phyloP scores from a whole-genome alignment of 768 basidiomycete genomes.

The Xerocomellus amylosporus region DNA sequence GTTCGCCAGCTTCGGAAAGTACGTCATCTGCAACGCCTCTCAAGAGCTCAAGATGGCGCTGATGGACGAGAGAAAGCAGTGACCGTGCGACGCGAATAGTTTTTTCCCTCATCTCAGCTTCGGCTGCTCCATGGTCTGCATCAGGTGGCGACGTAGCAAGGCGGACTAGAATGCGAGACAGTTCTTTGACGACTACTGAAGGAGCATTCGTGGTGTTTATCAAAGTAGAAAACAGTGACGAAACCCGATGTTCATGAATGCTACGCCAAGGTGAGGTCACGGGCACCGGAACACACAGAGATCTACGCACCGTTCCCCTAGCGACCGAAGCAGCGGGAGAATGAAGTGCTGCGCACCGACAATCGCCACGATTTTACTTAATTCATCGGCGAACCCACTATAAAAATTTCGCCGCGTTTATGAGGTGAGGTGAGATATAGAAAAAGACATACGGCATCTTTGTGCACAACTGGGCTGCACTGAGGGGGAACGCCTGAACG shows the following conservation, averaged over 20 bases:
- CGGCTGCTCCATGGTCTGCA: not conserved
- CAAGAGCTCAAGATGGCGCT: constrained; percentile 57
- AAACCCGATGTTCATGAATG: constrained; percentile 30
- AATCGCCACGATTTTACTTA: constrained; percentile 44
- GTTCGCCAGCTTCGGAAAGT: constrained; percentile 23
- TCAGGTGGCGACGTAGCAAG: constrained; percentile 12
- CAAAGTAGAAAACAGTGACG: constrained; percentile 29
- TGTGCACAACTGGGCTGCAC: constrained; percentile 40
- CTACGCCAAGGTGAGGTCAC: constrained; percentile 20
- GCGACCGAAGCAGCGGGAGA: constrained; percentile 45
- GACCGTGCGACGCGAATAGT: constrained; percentile 18
- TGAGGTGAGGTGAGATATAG: not conserved
- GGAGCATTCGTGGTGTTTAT: constrained; percentile 28
- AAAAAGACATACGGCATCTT: constrained; percentile 47
- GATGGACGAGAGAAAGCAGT: constrained; percentile 59
- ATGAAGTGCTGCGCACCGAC: constrained; percentile 56
- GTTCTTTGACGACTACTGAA: constrained; percentile 17
- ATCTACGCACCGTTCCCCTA: constrained; percentile 41
- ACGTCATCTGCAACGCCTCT: constrained; percentile 40
- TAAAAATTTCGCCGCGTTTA: not conserved
- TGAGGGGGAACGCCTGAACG: constrained; percentile 44
- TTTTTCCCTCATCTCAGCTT: constrained; percentile 8
- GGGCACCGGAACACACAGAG: not conserved
- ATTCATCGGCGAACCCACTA: constrained; percentile 48
- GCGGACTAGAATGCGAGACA: constrained; percentile 23